Percentiles rank a stretch among this genome's conserved stretches.
Conservation (phyloP, 495 filamentous ascomycete genomes). For the Aspergillus wentii region DNA sequence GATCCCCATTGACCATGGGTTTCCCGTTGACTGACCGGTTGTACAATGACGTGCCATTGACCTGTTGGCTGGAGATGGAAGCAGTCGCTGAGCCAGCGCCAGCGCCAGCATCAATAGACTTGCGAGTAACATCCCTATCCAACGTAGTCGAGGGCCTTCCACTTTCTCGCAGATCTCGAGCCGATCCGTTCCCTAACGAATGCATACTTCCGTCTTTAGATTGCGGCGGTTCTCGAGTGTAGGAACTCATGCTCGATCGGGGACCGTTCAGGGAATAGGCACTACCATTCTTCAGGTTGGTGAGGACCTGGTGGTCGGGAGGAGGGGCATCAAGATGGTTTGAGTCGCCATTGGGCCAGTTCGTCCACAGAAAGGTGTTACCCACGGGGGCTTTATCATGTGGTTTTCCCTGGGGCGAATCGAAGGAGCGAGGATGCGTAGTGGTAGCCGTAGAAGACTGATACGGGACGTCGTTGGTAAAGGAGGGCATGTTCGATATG, state of each 20-base stretch:
- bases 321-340: slow-evolving; percentile 28
- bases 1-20: slow-evolving; percentile 38
- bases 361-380: slow-evolving; percentile 45
- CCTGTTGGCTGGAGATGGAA: slow-evolving; percentile 23
- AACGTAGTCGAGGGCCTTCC: slow-evolving; percentile 33
- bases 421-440: slow-evolving; percentile 34
- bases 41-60: slow-evolving; percentile 27
- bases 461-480: slow-evolving; percentile 34
- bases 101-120: slow-evolving; percentile 28
- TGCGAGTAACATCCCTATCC: slow-evolving; percentile 22
- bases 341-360: slow-evolving; percentile 40
- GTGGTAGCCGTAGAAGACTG: slow-evolving; percentile 28
- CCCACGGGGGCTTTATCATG: slow-evolving; percentile 44
- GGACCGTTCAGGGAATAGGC: slow-evolving; percentile 43
- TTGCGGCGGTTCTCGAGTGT: slow-evolving; percentile 42
- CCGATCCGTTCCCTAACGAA: slow-evolving; percentile 43
- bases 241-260: slow-evolving; percentile 44
- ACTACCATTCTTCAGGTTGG: slow-evolving; percentile 37
- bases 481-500: slow-evolving; percentile 34
- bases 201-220: slow-evolving; percentile 51
- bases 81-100: slow-evolving; percentile 26
- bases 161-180: slow-evolving; percentile 34
- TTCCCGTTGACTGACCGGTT: slow-evolving; percentile 27
- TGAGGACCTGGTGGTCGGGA: slow-evolving; percentile 31
- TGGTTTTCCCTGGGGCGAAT: slow-evolving; percentile 35